Evolutionary conservation across 2,329 filamentous ascomycete genomes (phyloP).

Genomic region (Fusarium armeniacum): DNA sequence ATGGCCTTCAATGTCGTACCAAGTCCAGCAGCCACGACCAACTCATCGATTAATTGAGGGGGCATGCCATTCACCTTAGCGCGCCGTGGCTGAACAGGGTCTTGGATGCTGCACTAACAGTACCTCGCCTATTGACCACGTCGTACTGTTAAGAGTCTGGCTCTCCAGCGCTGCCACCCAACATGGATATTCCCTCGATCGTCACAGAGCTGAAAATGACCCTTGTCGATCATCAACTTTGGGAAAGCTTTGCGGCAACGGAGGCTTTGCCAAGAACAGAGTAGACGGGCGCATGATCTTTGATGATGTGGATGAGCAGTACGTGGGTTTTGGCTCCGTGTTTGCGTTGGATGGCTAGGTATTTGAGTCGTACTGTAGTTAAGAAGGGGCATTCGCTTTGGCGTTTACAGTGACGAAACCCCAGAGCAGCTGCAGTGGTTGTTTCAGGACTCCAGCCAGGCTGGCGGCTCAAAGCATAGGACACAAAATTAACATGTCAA

Average conservation of each 20-base stretch:
- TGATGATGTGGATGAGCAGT: not conserved
- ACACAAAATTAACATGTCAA: not conserved
- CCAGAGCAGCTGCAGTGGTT: not conserved
- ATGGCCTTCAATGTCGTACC: not conserved
- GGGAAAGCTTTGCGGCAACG: constrained; percentile 21
- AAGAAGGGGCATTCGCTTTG: not conserved
- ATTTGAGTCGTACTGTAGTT: not conserved
- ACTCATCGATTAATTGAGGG: constrained; percentile 29
- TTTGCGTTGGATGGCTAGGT: not conserved
- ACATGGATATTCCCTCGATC: constrained; percentile 30
- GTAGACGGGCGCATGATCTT: not conserved
- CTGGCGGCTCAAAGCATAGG: not conserved
- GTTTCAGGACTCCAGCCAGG: not conserved
- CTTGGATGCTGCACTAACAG: constrained; percentile 10
- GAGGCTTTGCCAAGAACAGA: constrained; percentile 8
- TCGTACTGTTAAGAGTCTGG: not conserved
- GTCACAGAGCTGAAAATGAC: constrained; percentile 32
- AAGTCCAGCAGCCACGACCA: not conserved
- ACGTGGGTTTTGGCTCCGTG: not conserved
- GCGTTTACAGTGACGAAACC: not conserved
- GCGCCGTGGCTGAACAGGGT: constrained; percentile 23
- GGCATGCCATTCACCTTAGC: constrained; percentile 20
- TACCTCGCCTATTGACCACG: accelerated
- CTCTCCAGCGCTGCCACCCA: not conserved
- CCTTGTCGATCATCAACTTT: constrained; percentile 14